Evolutionary conservation across 2,329 filamentous ascomycete genomes (phyloP).

Genomic region (Neodidymelliopsis sp.): DNA sequence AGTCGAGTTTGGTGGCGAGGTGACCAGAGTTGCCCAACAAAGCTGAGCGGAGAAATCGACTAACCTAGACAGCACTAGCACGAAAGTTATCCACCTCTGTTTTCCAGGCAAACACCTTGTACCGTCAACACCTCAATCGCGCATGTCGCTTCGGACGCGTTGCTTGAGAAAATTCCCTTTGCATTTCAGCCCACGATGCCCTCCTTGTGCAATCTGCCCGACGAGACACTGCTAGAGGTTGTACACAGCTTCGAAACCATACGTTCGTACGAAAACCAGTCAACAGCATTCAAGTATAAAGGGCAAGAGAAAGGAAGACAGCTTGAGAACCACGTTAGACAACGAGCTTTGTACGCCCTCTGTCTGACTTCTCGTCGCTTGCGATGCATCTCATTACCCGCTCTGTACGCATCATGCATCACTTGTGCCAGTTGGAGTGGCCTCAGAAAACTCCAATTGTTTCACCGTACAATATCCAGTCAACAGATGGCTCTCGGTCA

Average conservation of each 20-base stretch:
- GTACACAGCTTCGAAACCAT: constrained; percentile 21
- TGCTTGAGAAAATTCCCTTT: neutral
- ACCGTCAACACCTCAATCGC: too few species aligned
- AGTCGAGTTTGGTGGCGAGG: too few species aligned
- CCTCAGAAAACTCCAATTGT: constrained; percentile 21
- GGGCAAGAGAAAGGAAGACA: constrained; percentile 29
- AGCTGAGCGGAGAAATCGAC: neutral
- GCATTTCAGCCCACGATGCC: neutral
- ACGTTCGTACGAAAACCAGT: constrained; percentile 33
- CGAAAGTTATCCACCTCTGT: too few species aligned
- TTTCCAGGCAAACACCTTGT: too few species aligned
- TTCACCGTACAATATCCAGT: constrained; percentile 25
- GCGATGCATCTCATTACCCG: constrained; percentile 26
- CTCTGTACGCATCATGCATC: constrained; percentile 34
- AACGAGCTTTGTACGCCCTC: constrained; percentile 26
- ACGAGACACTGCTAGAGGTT: constrained; percentile 35
- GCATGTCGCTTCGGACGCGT: too few species aligned
- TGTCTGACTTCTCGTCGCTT: constrained; percentile 29
- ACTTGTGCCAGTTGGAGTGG: constrained; percentile 27
- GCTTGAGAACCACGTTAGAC: constrained; percentile 29
- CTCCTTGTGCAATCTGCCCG: constrained; percentile 22
- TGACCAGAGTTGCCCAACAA: neutral
- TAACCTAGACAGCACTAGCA: neutral
- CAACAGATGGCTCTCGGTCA: neutral
- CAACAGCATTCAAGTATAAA: constrained; percentile 27